phyloP scores from a whole-genome alignment of 176 grass and related monocot genomes.

The Eragrostis curvula region DNA sequence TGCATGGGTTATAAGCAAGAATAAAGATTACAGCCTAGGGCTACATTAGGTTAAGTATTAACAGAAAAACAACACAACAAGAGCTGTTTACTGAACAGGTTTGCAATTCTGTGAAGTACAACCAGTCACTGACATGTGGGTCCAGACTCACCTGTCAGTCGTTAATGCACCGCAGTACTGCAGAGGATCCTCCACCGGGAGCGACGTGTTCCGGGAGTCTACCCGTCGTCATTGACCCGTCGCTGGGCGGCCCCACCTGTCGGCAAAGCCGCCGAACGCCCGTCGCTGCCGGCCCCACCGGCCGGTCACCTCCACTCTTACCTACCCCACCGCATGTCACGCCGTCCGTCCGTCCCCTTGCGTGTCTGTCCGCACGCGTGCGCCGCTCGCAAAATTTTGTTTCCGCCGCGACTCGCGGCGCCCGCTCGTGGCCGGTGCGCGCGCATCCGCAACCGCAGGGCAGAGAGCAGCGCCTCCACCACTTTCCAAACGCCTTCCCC shows the following conservation, averaged over 20 bases:
- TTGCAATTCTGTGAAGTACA: too few species aligned
- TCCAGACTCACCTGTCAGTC: too few species aligned
- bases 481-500: not conserved
- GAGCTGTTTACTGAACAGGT: too few species aligned
- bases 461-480: not conserved
- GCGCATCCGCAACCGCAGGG: constrained; percentile 23
- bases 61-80: too few species aligned
- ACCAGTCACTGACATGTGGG: too few species aligned
- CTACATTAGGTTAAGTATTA: too few species aligned
- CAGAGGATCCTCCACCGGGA: too few species aligned
- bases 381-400: constrained; percentile 10
- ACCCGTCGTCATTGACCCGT: not conserved
- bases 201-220: constrained; percentile 8
- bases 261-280: not conserved
- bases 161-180: too few species aligned
- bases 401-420: constrained; percentile 39
- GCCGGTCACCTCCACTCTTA: not conserved
- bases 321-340: constrained; percentile 35
- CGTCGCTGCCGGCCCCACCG: not conserved
- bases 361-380: constrained; percentile 31
- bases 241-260: not conserved
- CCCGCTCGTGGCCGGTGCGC: constrained; percentile 39
- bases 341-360: not conserved
- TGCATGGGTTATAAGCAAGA: too few species aligned
- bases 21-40: too few species aligned